These are phyloP conservation scores for Fusarium fracticaudum DNA, from an alignment of 2,329 filamentous ascomycete species.

Conservation along the genomic window DNA sequence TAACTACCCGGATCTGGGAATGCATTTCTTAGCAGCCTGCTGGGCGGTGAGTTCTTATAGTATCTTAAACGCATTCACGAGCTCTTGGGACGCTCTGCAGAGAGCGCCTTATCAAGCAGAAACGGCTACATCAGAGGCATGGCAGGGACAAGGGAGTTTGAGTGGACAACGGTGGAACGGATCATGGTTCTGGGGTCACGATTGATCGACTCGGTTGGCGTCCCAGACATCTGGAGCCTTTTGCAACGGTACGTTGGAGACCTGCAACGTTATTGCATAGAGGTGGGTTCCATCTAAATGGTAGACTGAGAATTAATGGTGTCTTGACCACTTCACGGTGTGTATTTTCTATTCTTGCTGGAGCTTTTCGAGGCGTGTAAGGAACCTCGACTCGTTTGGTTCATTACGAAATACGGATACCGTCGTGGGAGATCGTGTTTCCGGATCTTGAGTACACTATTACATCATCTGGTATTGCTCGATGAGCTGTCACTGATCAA, in stretches of 20 bases:
- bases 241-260: not conserved
- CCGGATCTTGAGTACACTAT: not conserved
- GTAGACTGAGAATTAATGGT: not conserved
- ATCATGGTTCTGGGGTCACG: slow-evolving; percentile 9
- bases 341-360: not conserved
- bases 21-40: not conserved
- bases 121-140: slow-evolving; percentile 9
- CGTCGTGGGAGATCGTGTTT: not conserved
- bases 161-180: slow-evolving; percentile 1
- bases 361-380: not conserved
- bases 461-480: not conserved
- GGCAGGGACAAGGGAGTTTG: slow-evolving; percentile 5
- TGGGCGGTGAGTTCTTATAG: not conserved
- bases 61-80: not conserved
- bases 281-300: slow-evolving; percentile 5
- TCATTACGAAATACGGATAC: not conserved
- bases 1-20: not conserved
- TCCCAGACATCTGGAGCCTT: not conserved
- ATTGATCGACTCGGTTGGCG: slow-evolving; percentile 11
- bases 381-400: not conserved
- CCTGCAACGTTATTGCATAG: not conserved
- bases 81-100: not conserved
- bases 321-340: not conserved
- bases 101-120: slow-evolving; percentile 1
- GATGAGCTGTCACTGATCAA: not conserved